Evolutionary conservation across 192 early-diverging fungal genomes (phyloP).

Genomic region (Coemansia brasiliensis): DNA sequence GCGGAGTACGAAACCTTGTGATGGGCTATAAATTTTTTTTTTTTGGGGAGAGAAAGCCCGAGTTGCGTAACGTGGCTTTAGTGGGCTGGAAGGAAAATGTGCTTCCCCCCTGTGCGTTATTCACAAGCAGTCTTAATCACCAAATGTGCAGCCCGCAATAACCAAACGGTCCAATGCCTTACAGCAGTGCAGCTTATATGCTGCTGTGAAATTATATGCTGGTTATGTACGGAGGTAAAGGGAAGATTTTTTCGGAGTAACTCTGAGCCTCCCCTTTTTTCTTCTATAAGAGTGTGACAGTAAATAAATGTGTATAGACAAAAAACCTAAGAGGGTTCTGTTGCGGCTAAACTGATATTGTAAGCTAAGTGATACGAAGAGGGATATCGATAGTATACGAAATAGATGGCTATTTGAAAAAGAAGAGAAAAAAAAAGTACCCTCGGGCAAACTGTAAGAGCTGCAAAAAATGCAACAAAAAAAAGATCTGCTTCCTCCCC

Average conservation of each 20-base stretch:
- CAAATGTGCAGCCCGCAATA: too few species aligned
- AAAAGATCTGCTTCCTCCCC: constrained; percentile 2
- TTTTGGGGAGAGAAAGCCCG: too few species aligned
- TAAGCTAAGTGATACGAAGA: constrained; percentile 11
- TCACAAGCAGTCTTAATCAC: too few species aligned
- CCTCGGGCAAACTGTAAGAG: constrained; percentile 7
- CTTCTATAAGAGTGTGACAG: neutral
- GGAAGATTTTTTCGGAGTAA: neutral
- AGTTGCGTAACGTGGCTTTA: too few species aligned
- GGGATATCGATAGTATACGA: constrained; percentile 49
- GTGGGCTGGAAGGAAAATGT: too few species aligned
- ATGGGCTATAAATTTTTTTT: too few species aligned
- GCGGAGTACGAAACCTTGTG: constrained; percentile 20
- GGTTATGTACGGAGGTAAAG: neutral
- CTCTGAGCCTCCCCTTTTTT: too few species aligned
- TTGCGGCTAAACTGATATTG: constrained; percentile 30
- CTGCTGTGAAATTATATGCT: constrained; percentile 4
- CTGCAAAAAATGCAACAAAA: constrained; percentile 4
- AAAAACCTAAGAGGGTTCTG: neutral
- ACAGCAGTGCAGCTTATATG: too few species aligned
- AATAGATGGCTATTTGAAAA: constrained; percentile 18
- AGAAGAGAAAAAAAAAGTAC: constrained; percentile 17
- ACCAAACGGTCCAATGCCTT: too few species aligned
- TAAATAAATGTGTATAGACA: too few species aligned
- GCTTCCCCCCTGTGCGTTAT: too few species aligned